Evolutionary conservation across 768 basidiomycete species (phyloP).

Genomic region (Cantharellus cinnabarinus): DNA sequence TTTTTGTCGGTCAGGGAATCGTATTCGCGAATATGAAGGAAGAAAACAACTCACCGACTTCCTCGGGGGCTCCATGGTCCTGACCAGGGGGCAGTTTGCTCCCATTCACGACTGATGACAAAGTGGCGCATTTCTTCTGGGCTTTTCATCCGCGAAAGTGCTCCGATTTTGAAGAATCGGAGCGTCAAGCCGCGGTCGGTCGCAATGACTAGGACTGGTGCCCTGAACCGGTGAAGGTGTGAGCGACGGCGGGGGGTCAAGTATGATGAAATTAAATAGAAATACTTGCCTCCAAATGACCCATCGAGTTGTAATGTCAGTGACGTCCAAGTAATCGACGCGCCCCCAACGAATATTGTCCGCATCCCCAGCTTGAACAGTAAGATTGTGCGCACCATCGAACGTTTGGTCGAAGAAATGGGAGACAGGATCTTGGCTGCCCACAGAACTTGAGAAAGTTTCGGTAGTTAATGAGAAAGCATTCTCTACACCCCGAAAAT

Average conservation of each 20-base stretch:
- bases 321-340: conserved; percentile 76
- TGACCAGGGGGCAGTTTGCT: conserved; percentile 44
- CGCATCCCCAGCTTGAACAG: conserved; percentile 25
- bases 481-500: background rate
- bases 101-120: conserved; percentile 43
- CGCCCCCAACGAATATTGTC: conserved; percentile 64
- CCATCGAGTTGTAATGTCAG: conserved; percentile 71
- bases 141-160: conserved; percentile 29
- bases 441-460: background rate
- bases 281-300: conserved; percentile 50
- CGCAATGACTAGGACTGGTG: conserved; percentile 51
- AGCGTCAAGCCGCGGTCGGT: conserved; percentile 54
- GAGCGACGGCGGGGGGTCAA: conserved; percentile 3
- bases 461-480: background rate
- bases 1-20: background rate
- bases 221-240: conserved; percentile 25
- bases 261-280: conserved; percentile 14
- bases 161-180: conserved; percentile 56
- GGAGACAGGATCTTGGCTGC: conserved; percentile 30
- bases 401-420: conserved; percentile 52
- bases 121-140: conserved; percentile 43
- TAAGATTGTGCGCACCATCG: conserved; percentile 51
- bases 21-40: background rate
- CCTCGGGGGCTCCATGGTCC: conserved; percentile 58
- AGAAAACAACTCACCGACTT: conserved; percentile 27